Conservation (phyloP, 345 rosid genomes). For the Aegle marmelos region DNA sequence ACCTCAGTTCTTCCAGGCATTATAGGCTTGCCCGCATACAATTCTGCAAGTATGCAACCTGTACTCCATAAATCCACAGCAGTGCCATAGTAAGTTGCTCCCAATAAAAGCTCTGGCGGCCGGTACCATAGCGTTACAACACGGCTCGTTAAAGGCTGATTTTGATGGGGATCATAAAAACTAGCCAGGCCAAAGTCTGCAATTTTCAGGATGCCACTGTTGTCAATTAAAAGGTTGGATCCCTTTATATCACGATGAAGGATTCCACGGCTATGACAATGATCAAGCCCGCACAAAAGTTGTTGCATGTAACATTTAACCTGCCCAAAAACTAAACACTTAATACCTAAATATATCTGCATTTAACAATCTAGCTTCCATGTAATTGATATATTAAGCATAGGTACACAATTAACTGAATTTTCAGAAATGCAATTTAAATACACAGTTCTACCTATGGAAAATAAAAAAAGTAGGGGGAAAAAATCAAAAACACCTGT, state of each 20-base stretch:
- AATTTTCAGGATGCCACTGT: conserved; percentile 83
- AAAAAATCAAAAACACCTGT: conserved; percentile 48
- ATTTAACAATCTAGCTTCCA: background rate
- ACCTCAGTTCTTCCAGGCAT: conserved; percentile 99
- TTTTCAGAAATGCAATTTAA: background rate
- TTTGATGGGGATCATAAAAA: conserved; percentile 68
- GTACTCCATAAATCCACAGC: conserved; percentile 98
- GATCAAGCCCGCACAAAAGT: conserved; percentile 81
- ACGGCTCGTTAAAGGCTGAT: conserved; percentile 85
- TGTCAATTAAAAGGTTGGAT: conserved; percentile 89
- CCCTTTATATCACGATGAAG: conserved; percentile 98
- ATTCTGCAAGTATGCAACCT: conserved; percentile 94
- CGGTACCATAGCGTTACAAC: conserved; percentile 99
- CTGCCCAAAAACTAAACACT: conserved; percentile 36
- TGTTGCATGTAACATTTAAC: conserved; percentile 96
- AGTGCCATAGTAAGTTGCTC: conserved; percentile 84
- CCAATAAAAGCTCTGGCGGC: conserved; percentile 94
- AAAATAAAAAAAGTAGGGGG: background rate
- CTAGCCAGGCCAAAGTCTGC: conserved; percentile 98
- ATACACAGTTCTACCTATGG: background rate
- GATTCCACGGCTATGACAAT: conserved; percentile 93
- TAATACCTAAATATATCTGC: background rate
- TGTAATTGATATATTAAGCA: background rate
- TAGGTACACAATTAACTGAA: background rate
- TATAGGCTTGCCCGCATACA: conserved; percentile 97